A percentile compares a stretch with the other conserved stretches of the same genome.
These are phyloP conservation scores for Suhomyces sp. DNA, from an alignment of 805 yeast genomes.

Conservation along the genomic window DNA sequence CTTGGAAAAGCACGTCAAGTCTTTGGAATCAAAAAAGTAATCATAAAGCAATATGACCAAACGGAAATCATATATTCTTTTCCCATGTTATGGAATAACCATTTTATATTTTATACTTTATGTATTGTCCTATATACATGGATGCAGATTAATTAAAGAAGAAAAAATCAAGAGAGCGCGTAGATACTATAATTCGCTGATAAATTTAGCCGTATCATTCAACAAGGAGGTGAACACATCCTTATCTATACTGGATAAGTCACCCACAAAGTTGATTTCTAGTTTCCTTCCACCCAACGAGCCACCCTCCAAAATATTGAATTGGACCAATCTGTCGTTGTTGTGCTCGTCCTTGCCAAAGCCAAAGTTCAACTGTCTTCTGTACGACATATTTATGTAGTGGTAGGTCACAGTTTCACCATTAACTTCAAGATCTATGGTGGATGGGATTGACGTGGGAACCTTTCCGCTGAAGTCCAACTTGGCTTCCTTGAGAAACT, in stretches of 20 bases:
- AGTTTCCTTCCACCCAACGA: constrained; percentile 51
- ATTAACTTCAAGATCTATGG: constrained; percentile 34
- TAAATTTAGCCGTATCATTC: constrained; percentile 17
- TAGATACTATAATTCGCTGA: constrained; percentile 13
- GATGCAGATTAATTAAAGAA: not conserved
- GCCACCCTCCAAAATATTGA: constrained; percentile 55
- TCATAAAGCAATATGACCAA: not conserved
- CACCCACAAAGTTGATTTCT: constrained; percentile 49
- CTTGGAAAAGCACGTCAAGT: constrained; percentile 67
- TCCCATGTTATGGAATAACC: no score
- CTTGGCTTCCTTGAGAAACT: constrained; percentile 36
- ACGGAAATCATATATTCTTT: no score
- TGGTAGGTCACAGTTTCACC: constrained; percentile 42
- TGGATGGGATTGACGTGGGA: constrained; percentile 37
- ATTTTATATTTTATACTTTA: not conserved
- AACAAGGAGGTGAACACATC: constrained; percentile 25
- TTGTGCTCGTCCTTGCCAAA: constrained; percentile 16
- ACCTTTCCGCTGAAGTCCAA: constrained; percentile 40
- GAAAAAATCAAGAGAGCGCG: not conserved
- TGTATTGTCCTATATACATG: not conserved
- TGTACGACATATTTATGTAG: constrained; percentile 41
- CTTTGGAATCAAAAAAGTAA: constrained; percentile 46
- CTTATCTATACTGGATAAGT: constrained; percentile 20
- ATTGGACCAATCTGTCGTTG: constrained; percentile 36
- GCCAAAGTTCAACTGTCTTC: constrained; percentile 45